Evolutionary conservation across 768 basidiomycete genomes (phyloP), one percentile per base, ranked within the genome.

Genomic region (Podaxis sp.): DNA sequence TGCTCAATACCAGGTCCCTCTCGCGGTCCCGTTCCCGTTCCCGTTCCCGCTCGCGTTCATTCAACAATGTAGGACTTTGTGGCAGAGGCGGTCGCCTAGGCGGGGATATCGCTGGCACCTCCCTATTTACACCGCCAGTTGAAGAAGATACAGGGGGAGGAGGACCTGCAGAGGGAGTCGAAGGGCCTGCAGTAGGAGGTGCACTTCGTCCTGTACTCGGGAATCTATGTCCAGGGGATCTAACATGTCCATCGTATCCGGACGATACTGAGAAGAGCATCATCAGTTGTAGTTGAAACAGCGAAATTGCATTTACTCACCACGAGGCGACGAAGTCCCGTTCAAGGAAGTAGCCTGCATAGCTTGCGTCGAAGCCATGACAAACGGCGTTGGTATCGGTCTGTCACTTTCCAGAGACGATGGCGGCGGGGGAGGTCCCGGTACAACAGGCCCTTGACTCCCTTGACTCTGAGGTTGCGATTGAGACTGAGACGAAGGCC

Each of bases 301-400:
- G 1, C 9, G 19, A 24, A 7, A n/a, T n/a, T 9, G 19, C 19
- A 40, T 19, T n/a, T 24, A 62, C 55, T 75, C 56, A 53, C 68
- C 69, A 43, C 75, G 71, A 3, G 79, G 77, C 19, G 76, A 77
- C 22, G 72, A 68, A 6, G 72, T 73, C 13, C 70, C 70, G 52
- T 70, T 71, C 27, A 68, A 24, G 17, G 68, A 60, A 4, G 65
- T 54, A 33, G 65, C 41, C 50, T 73, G 74, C 70, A 76, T 76
- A 29, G 73, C 72, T 57, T 82, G 79, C 33, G 80, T 77, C 4
- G 83, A 79, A 6, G 74, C 77, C 72, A 86, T 80, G 7, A 79
- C 81, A 66, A 86, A 87, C 2, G 85, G 81, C 43, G 79, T 82
- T 5, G 84, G 77, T 51, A 81, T 70, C 1, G 82, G 82, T 60